Evolutionary conservation across 495 filamentous ascomycete genomes (phyloP), one percentile per base, ranked within the genome.

Genomic region (Massariosphaeria phaeospora): DNA sequence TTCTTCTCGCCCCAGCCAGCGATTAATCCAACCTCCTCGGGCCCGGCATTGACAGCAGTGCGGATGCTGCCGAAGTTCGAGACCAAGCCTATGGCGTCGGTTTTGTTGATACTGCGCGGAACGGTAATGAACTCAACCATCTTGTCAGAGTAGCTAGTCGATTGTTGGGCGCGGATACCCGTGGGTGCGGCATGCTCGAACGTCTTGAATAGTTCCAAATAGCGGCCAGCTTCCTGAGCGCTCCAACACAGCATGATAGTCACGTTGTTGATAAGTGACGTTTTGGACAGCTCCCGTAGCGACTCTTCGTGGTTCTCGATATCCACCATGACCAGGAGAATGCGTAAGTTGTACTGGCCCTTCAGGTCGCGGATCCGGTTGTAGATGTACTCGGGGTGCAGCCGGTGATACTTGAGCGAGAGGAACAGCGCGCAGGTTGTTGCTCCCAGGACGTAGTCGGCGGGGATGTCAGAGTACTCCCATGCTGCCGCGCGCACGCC

Each of bases 371-470:
- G 80, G 55, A 99, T 88, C 51, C 93, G 88, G 20, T 84, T 87
- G 76, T 96, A 96, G 66, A 99, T 87, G 73, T 99, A 99, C 70
- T 97, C 93, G 1, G 93, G 93, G 69, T 99, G 94, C 40, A 96
- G 73, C 10, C 93, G 89, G 69, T 98, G 93, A 70, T 99, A 99
- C 70, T 99, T 99, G 27, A 99, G 77, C 23, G 85, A 91, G 42
- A 98, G 76, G 64, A 97, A 99, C 6, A 99, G 75, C 1, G 86
- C 90, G 58, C 91, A 96, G 15, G 91, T 91, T 0, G 90, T 96
- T 20, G 74, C 63, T 4, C 93, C 93, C 2, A 99, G 75, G 8
- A 88, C 85, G 65, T 95, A 99, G 70, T 99, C 93, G 15, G 91
- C 86, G 0, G 85, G 85, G 8, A 95, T 96, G 66, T 96, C 90